phyloP scores from a whole-genome alignment of 2,329 filamentous ascomycete genomes.

The Sordariomycetes sp. region DNA sequence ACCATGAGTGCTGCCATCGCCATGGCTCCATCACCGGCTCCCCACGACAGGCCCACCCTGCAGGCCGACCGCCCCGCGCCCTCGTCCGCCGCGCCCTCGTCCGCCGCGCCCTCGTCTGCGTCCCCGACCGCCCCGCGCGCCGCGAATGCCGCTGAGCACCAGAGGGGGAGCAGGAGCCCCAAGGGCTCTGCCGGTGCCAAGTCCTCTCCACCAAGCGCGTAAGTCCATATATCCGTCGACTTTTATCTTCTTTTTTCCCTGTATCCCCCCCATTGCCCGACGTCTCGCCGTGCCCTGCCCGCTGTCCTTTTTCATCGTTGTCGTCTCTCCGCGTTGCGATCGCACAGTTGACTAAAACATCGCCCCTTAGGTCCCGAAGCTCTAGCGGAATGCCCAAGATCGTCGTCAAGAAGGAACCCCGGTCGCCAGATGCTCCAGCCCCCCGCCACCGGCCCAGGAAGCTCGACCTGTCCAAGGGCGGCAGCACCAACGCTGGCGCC shows the following conservation, averaged over 20 bases:
- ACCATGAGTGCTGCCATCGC: conserved; percentile 56
- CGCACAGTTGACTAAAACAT: conserved; percentile 5
- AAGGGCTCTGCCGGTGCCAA: conserved; percentile 23
- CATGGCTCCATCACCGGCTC: conserved; percentile 56
- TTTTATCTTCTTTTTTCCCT: conserved; percentile 7
- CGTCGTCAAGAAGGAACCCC: conserved; percentile 91
- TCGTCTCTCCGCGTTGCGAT: conserved; percentile 1
- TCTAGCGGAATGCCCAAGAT: conserved; percentile 57
- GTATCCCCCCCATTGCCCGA: conserved; percentile 8
- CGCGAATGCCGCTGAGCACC: conserved; percentile 4
- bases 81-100: conserved; percentile 21
- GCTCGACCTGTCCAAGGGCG: conserved; percentile 62
- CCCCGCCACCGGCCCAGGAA: conserved; percentile 64
- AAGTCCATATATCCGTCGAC: conserved; percentile 19
- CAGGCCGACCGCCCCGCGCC: conserved; percentile 31
- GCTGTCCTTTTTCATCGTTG: not conserved
- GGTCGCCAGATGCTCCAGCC: conserved; percentile 66
- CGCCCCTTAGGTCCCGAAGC: conserved; percentile 27
- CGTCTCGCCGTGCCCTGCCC: not conserved
- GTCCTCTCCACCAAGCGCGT: conserved; percentile 47
- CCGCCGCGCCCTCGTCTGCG: conserved; percentile 17
- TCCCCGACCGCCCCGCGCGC: conserved; percentile 6
- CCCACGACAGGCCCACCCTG: conserved; percentile 48
- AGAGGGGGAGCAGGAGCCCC: conserved; percentile 8
- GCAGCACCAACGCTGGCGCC: conserved; percentile 29